Evolutionary conservation across 805 yeast genomes (phyloP).

Genomic region (Schwanniomyces polymorphus): DNA sequence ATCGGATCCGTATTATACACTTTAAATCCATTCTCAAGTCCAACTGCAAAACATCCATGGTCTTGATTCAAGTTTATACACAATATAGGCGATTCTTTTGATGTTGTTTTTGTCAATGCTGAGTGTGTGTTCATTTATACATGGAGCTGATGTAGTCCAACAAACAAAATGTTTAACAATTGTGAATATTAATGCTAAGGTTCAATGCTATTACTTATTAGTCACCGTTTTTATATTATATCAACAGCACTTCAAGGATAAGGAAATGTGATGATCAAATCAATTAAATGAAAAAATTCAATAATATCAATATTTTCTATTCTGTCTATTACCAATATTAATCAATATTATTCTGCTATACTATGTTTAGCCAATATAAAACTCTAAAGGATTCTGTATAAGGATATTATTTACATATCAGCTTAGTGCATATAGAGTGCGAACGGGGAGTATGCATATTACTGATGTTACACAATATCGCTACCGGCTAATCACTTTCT

Average conservation of each 20-base stretch:
- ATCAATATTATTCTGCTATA: not conserved
- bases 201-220: not conserved
- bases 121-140: slow-evolving; percentile 18
- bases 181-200: not conserved
- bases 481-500: slow-evolving; percentile 45
- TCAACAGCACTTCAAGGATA: not conserved
- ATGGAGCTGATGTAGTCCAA: not conserved
- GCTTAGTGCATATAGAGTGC: not conserved
- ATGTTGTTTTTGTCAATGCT: slow-evolving; percentile 9
- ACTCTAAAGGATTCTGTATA: not conserved
- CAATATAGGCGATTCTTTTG: slow-evolving; percentile 25
- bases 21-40: slow-evolving; percentile 76
- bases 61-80: slow-evolving; percentile 83
- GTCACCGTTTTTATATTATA: not conserved
- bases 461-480: not conserved
- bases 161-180: not conserved
- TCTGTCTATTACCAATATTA: not conserved
- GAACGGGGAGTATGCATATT: not conserved
- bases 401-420: not conserved
- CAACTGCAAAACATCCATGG: slow-evolving; percentile 83
- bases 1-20: slow-evolving; percentile 89
- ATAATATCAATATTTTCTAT: not conserved
- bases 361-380: not conserved
- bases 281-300: not conserved
- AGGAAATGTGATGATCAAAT: not conserved